These are phyloP conservation scores for Dictyostelium intermedium DNA, from an alignment of 78 protist species.

Conservation along the genomic window DNA sequence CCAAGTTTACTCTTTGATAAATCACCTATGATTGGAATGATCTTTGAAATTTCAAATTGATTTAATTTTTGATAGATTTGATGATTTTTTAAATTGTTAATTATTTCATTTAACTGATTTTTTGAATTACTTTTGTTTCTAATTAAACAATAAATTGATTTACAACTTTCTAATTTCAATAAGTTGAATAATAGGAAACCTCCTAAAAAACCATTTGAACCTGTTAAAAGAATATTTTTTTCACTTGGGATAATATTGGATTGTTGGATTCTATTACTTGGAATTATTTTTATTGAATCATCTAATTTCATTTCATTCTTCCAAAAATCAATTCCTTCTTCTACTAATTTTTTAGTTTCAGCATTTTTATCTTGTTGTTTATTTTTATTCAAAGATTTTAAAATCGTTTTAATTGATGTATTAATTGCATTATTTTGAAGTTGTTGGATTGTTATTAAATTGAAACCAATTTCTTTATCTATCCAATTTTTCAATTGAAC, in stretches of 20 bases:
- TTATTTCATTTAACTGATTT: neutral
- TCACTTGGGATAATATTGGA: neutral
- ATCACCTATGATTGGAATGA: neutral
- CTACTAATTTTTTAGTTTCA: neutral
- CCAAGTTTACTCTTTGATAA: slow-evolving; percentile 5
- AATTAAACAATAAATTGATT: slow-evolving; percentile 30
- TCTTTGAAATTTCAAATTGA: neutral
- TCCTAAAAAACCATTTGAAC: slow-evolving; percentile 37
- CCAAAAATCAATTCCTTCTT: neutral
- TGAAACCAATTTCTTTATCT: neutral
- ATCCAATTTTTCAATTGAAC: slow-evolving; percentile 21
- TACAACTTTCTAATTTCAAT: neutral
- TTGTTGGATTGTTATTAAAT: neutral
- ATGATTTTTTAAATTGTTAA: neutral
- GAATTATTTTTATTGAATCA: neutral
- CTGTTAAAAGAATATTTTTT: slow-evolving; percentile 3
- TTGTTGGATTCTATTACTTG: neutral
- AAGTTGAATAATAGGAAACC: neutral
- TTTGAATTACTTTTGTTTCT: neutral
- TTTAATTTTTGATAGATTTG: neutral
- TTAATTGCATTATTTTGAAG: neutral
- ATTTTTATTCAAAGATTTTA: neutral
- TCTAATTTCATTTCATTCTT: neutral
- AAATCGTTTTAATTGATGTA: neutral
- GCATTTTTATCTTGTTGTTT: no score